phyloP scores from a whole-genome alignment of 2,329 filamentous ascomycete genomes.

The Boeremia exigua region DNA sequence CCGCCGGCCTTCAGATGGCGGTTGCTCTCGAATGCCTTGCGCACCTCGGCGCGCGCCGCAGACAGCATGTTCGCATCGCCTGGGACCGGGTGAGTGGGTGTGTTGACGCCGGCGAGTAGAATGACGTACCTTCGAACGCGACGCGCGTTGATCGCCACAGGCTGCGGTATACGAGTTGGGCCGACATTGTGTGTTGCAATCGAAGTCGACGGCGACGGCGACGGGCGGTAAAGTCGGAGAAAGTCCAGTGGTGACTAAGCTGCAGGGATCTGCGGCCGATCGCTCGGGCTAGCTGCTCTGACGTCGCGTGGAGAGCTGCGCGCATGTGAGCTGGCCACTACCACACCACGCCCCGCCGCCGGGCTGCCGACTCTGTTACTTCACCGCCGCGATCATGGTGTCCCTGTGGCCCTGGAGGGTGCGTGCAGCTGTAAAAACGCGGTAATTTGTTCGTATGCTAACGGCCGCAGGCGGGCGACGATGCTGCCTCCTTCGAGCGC shows the following conservation, averaged over 20 bases:
- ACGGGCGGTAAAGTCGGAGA: constrained; percentile 14
- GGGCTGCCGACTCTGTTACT: constrained; percentile 34
- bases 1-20: constrained; percentile 64
- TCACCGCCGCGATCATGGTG: constrained; percentile 64
- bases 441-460: constrained; percentile 13
- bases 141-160: constrained; percentile 80
- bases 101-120: no score
- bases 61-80: constrained; percentile 73
- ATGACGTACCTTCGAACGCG: constrained; percentile 76
- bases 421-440: no score
- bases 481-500: constrained; percentile 92
- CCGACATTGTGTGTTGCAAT: constrained; percentile 47
- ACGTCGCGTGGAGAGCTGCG: constrained; percentile 22
- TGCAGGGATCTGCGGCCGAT: constrained; percentile 11
- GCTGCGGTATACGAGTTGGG: constrained; percentile 78
- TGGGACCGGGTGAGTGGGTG: constrained; percentile 46
- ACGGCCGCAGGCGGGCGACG: constrained; percentile 70
- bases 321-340: constrained; percentile 22
- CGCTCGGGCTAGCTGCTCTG: constrained; percentile 18
- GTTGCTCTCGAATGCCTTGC: constrained; percentile 74
- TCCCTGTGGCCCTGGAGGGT: constrained; percentile 75
- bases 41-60: constrained; percentile 75
- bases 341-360: constrained; percentile 27
- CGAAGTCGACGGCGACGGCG: constrained; percentile 1
- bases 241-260: constrained; percentile 1